A percentile compares a stretch with the other conserved stretches of the same genome.
Evolutionary conservation across 2,329 filamentous ascomycete species (phyloP).

Genomic region (Leptographium radiaticola): DNA sequence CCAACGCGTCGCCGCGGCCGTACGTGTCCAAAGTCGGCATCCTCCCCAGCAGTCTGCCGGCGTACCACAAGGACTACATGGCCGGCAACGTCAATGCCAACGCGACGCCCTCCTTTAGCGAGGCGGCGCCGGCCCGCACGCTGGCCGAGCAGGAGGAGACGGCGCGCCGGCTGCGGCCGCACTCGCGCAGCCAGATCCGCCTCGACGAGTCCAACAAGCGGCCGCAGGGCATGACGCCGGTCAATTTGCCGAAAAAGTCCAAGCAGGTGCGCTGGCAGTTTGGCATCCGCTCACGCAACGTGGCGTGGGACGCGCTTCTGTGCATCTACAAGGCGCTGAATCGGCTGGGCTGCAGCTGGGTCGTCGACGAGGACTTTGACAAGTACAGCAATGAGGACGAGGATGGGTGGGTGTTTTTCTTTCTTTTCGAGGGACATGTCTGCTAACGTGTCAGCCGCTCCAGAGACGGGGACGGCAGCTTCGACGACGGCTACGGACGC

Average conservation of each 20-base stretch:
- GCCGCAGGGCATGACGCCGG: constrained; percentile 50
- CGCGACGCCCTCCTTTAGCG: constrained; percentile 31
- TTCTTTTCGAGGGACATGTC: background rate
- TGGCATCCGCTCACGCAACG: constrained; percentile 86
- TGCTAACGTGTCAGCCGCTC: background rate
- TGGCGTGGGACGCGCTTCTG: constrained; percentile 83
- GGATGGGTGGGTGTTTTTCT: constrained; percentile 19
- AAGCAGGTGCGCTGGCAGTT: constrained; percentile 95
- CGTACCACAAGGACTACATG: constrained; percentile 85
- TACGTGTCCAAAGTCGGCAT: constrained; percentile 81
- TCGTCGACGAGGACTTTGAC: constrained; percentile 49
- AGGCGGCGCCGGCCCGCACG: constrained; percentile 40
- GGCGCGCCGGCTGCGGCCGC: constrained; percentile 69
- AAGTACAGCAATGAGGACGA: constrained; percentile 29
- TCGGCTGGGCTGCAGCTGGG: constrained; percentile 82
- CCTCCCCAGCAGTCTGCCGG: constrained; percentile 77
- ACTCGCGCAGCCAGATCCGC: constrained; percentile 58
- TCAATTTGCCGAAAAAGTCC: constrained; percentile 52
- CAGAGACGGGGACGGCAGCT: constrained; percentile 11
- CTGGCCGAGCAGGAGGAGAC: constrained; percentile 72
- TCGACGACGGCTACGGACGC: constrained; percentile 15
- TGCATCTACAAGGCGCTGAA: constrained; percentile 88
- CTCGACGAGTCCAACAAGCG: constrained; percentile 50
- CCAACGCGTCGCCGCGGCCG: constrained; percentile 34
- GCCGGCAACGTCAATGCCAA: constrained; percentile 35